A percentile compares a stretch with the other conserved stretches of the same genome.
These are phyloP conservation scores for Hirsutella rhossiliensis DNA, from an alignment of 2,329 filamentous ascomycete species.

Conservation along the genomic window DNA sequence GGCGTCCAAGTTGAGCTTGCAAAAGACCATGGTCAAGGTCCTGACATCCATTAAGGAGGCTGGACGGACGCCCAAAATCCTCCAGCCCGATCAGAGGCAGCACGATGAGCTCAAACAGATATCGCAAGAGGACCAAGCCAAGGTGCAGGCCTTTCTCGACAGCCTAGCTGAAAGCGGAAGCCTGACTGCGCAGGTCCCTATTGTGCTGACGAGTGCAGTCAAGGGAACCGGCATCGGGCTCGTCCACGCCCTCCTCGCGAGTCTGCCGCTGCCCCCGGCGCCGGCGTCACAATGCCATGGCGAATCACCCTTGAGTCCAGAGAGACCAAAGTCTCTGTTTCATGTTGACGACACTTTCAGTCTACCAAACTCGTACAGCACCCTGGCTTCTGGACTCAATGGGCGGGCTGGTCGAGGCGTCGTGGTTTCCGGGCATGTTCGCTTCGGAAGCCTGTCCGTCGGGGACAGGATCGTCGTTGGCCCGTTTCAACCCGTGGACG, in stretches of 20 bases:
- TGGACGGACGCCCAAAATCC: conserved; percentile 61
- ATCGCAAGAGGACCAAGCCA: conserved; percentile 39
- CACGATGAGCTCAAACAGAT: conserved; percentile 44
- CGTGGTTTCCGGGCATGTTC: conserved; percentile 77
- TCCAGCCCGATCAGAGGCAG: conserved; percentile 43
- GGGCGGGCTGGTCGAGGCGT: conserved; percentile 36
- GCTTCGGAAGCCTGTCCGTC: conserved; percentile 65
- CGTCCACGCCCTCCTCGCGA: conserved; percentile 69
- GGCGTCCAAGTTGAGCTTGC: conserved; percentile 60
- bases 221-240: conserved; percentile 72
- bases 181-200: conserved; percentile 53
- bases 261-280: conserved; percentile 54
- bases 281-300: conserved; percentile 43
- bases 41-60: conserved; percentile 66
- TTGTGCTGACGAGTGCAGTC: conserved; percentile 77
- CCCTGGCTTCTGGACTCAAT: conserved; percentile 7
- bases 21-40: conserved; percentile 58
- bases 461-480: conserved; percentile 71
- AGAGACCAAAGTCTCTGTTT: conserved; percentile 57
- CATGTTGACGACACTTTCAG: conserved; percentile 87
- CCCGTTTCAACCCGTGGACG: conserved; percentile 54
- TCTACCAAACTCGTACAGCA: conserved; percentile 47
- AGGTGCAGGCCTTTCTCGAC: conserved; percentile 44
- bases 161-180: conserved; percentile 31
- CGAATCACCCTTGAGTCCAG: conserved; percentile 39